Conservation (phyloP, 257 asterid species). For the Fraxinus excelsior region DNA sequence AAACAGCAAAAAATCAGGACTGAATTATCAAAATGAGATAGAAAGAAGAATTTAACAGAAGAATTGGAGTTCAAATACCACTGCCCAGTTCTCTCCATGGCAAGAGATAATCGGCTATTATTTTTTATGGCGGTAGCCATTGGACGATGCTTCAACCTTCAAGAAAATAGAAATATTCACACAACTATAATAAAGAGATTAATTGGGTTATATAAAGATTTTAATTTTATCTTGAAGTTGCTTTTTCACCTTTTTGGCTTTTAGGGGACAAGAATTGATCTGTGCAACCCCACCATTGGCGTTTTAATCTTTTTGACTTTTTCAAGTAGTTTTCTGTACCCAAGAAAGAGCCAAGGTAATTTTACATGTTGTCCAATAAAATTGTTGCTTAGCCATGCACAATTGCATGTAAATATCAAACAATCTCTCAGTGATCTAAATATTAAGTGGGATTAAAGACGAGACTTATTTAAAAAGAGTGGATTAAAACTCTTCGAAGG, state of each 20-base stretch:
- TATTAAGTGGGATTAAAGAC: too few relatives aligned
- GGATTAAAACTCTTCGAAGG: too few relatives aligned
- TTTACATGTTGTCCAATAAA: background rate
- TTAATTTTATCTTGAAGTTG: background rate
- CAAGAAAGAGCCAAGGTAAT: background rate
- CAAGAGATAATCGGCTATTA: slow-evolving; percentile 48
- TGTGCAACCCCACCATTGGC: slow-evolving; percentile 2
- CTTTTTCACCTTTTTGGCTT: slow-evolving; percentile 30
- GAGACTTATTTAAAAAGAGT: too few relatives aligned
- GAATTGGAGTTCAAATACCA: slow-evolving; percentile 42
- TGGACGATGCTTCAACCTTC: background rate
- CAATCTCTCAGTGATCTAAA: too few relatives aligned
- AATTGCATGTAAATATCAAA: background rate
- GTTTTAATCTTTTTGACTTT: background rate
- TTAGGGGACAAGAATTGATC: slow-evolving; percentile 24
- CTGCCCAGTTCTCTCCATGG: slow-evolving; percentile 97
- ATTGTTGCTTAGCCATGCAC: background rate
- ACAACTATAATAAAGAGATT: slow-evolving; percentile 30
- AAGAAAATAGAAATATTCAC: slow-evolving; percentile 23
- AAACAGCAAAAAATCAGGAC: background rate
- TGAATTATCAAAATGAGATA: background rate
- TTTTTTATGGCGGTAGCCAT: slow-evolving; percentile 44
- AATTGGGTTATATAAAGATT: slow-evolving; percentile 11
- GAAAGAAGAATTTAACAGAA: background rate
- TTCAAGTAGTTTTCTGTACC: slow-evolving; percentile 38